These are phyloP conservation scores for Sugiyamaella sp. DNA, from an alignment of 1,139 yeast genomes.

Conservation along the genomic window DNA sequence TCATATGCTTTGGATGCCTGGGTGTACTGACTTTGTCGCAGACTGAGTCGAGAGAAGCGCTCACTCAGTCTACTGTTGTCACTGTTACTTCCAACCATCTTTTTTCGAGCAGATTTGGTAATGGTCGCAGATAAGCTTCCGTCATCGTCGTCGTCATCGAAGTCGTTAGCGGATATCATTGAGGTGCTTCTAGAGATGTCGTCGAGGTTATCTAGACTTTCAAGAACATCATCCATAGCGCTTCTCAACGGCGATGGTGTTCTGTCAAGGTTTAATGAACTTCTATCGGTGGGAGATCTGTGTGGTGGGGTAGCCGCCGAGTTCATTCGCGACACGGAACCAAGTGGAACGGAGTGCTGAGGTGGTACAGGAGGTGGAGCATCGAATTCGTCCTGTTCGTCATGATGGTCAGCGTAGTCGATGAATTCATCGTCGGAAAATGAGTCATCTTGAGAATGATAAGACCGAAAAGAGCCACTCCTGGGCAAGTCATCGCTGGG, in stretches of 20 bases:
- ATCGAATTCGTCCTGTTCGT: constrained; percentile 22
- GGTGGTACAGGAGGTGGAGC: constrained; percentile 38
- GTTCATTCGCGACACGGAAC: constrained; percentile 11
- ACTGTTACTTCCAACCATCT: neutral
- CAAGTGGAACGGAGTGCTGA: constrained; percentile 33
- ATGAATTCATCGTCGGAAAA: neutral
- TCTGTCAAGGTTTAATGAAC: constrained; percentile 36
- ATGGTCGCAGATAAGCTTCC: constrained; percentile 12
- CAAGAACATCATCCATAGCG: constrained; percentile 44
- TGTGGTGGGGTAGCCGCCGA: constrained; percentile 7
- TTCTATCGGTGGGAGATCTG: neutral
- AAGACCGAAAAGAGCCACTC: neutral
- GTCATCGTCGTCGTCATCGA: constrained; percentile 5
- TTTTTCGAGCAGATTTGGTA: constrained; percentile 7
- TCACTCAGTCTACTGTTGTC: neutral
- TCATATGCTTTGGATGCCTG: constrained; percentile 13
- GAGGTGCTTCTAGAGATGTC: constrained; percentile 27
- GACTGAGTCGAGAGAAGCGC: constrained; percentile 1
- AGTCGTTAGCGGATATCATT: constrained; percentile 9
- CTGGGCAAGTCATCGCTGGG: neutral
- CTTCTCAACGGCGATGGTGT: constrained; percentile 57
- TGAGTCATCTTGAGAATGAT: neutral
- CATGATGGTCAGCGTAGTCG: constrained; percentile 12
- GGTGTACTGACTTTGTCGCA: constrained; percentile 1
- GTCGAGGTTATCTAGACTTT: constrained; percentile 38